Evolutionary conservation across 164 flowering plant species (phyloP).

Genomic region (Dillenia turbinata): DNA sequence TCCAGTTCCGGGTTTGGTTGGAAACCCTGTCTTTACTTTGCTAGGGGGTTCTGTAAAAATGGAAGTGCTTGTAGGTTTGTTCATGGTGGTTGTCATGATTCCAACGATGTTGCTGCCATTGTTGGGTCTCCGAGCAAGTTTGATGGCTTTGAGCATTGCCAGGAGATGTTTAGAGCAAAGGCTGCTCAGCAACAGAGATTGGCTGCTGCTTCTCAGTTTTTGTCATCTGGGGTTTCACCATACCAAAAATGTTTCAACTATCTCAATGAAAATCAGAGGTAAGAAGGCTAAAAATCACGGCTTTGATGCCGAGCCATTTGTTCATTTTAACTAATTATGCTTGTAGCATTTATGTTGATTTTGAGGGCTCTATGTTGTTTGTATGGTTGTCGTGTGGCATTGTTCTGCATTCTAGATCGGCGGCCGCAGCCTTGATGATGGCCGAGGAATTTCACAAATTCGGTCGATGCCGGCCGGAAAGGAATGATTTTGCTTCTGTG

Average conservation of each 20-base stretch:
- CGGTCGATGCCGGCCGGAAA: constrained; percentile 39
- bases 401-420: constrained; percentile 30
- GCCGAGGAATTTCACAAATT: constrained; percentile 57
- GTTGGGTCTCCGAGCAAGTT: constrained; percentile 48
- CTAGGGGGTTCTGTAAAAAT: constrained; percentile 75
- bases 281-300: neutral
- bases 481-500: constrained; percentile 42
- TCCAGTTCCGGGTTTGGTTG: constrained; percentile 47
- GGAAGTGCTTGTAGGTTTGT: constrained; percentile 61
- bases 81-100: constrained; percentile 37
- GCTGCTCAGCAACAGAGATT: constrained; percentile 43
- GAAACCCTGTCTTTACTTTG: constrained; percentile 72
- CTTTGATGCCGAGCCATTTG: neutral
- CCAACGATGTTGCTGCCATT: constrained; percentile 16
- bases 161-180: constrained; percentile 56
- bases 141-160: constrained; percentile 51
- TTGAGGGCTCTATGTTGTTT: neutral
- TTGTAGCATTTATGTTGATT: neutral
- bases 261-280: constrained; percentile 63
- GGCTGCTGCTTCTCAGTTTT: constrained; percentile 45
- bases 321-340: neutral
- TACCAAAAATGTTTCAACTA: constrained; percentile 46
- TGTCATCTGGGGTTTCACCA: constrained; percentile 42
- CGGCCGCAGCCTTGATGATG: constrained; percentile 51
- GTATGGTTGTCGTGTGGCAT: neutral